Evolutionary conservation across 1,139 yeast genomes (phyloP).

Genomic region (Candida sanyaensis): DNA sequence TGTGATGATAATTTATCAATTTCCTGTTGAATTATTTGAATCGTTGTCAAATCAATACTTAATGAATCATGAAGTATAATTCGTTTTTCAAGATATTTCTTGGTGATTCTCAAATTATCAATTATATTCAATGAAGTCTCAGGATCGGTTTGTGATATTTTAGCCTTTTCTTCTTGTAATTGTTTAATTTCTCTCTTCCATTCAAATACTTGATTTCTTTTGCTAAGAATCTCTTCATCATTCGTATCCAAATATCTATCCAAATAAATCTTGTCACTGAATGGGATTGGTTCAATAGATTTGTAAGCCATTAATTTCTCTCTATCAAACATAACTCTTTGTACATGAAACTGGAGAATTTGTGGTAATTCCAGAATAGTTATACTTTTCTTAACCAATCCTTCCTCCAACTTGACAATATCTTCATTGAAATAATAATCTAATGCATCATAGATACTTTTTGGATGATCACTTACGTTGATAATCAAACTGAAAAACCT

Average conservation of each 20-base stretch:
- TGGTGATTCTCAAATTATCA: conserved; percentile 51
- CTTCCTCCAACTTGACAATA: conserved; percentile 67
- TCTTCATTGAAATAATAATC: conserved; percentile 85
- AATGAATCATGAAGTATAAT: conserved; percentile 20
- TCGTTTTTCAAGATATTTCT: conserved; percentile 54
- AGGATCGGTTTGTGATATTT: conserved; percentile 44
- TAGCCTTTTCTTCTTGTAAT: conserved; percentile 44
- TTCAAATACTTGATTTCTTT: conserved; percentile 58
- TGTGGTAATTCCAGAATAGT: conserved; percentile 75
- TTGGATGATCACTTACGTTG: conserved; percentile 85
- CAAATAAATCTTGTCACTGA: conserved; percentile 73
- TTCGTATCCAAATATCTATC: conserved; percentile 84
- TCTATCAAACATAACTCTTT: conserved; percentile 87
- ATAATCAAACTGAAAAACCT: conserved; percentile 80
- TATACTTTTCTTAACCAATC: conserved; percentile 70
- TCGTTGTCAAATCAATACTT: conserved; percentile 16
- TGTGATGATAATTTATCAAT: conserved; percentile 35
- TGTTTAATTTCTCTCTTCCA: conserved; percentile 61
- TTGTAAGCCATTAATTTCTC: conserved; percentile 75
- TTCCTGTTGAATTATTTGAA: conserved; percentile 16
- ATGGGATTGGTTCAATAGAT: conserved; percentile 78
- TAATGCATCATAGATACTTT: conserved; percentile 85
- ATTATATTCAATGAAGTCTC: conserved; percentile 52
- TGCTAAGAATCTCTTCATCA: conserved; percentile 53
- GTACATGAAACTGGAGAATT: conserved; percentile 87